Conservation (phyloP, 495 filamentous ascomycete species). For the Immersiella caudata region DNA sequence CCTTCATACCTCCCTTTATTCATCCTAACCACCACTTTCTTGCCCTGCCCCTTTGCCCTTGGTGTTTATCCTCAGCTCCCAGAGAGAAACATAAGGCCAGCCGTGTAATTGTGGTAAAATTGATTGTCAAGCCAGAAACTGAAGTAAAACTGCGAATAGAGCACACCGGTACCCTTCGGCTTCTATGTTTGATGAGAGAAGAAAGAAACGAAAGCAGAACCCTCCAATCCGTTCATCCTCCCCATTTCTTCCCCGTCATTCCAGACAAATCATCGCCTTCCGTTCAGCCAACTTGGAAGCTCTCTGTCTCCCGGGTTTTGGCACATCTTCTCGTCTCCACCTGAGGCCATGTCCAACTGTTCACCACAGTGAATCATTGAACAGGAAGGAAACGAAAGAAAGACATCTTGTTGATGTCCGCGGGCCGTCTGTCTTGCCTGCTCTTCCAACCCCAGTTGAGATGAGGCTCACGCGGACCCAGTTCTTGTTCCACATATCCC, state of each 20-base stretch:
- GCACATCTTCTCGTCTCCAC: not conserved
- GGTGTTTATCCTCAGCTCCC: not conserved
- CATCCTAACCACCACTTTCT: not conserved
- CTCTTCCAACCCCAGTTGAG: too few species aligned
- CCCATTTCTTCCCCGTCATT: not conserved
- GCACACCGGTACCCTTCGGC: not conserved
- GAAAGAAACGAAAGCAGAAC: not conserved
- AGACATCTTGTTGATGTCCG: not conserved
- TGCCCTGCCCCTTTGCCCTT: not conserved
- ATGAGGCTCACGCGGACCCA: not conserved
- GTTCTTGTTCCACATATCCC: not conserved
- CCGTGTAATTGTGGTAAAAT: not conserved
- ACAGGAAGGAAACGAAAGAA: not conserved
- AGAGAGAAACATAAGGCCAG: not conserved
- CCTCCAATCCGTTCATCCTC: not conserved
- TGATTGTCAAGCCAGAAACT: not conserved
- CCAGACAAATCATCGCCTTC: not conserved
- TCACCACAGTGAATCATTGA: conserved; percentile 1
- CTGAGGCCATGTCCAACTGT: not conserved
- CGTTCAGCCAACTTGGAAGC: too few species aligned
- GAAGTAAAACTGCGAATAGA: not conserved
- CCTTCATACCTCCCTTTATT: not conserved
- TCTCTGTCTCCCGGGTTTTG: too few species aligned
- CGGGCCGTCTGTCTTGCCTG: not conserved
- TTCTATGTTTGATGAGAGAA: not conserved